Conservation (phyloP, 768 basidiomycete species). For the Psilocybe tampanensis region DNA sequence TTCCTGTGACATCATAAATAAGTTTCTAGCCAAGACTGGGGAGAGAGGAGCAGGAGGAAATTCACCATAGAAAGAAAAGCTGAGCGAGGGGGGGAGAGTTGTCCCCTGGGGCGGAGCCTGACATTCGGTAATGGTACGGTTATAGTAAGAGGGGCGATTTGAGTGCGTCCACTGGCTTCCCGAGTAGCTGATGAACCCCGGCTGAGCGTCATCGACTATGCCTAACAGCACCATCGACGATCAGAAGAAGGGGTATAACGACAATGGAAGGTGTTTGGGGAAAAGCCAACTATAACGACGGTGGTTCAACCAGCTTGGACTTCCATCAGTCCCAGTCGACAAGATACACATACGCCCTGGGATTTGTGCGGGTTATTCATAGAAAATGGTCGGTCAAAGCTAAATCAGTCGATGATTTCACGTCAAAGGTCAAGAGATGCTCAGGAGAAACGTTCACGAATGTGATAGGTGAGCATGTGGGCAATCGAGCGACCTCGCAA, state of each 20-base stretch:
- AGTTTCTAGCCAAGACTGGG: not conserved
- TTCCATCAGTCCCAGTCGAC: too few species aligned
- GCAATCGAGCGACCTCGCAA: too few species aligned
- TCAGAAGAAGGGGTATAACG: not conserved
- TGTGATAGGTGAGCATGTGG: too few species aligned
- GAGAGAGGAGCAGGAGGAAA: not conserved
- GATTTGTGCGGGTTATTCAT: too few species aligned
- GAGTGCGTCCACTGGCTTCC: not conserved
- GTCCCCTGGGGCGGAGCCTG: not conserved
- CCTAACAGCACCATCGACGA: not conserved
- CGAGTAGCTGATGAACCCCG: not conserved
- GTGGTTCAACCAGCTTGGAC: too few species aligned
- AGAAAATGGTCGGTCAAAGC: too few species aligned
- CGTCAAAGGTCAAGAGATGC: too few species aligned
- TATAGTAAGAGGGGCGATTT: not conserved
- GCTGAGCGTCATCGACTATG: constrained; percentile 1
- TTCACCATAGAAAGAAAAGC: constrained; percentile 1
- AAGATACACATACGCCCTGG: too few species aligned
- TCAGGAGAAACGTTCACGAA: too few species aligned
- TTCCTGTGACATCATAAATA: not conserved
- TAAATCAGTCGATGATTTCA: too few species aligned
- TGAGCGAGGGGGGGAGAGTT: not conserved
- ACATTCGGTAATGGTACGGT: constrained; percentile 3
- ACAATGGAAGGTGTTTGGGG: not conserved
- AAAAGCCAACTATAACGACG: not conserved